Evolutionary conservation across 176 grass and related monocot genomes (phyloP), one percentile per base, ranked within the genome.

Genomic region (Paspalum vaginatum): DNA sequence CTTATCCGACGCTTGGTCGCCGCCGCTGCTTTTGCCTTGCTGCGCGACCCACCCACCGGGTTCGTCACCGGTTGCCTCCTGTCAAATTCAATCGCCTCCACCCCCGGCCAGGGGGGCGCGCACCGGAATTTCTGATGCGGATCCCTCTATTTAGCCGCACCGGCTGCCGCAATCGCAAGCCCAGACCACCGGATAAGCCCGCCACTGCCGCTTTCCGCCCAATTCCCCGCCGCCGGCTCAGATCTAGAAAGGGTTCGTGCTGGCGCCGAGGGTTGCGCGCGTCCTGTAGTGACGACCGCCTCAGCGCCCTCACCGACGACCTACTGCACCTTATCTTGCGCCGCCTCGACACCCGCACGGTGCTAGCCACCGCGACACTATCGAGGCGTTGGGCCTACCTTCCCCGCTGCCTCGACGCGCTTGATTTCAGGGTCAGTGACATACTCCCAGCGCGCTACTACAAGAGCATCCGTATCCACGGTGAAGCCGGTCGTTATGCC

Each of bases 371-470:
- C 6, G 48, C 60, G 15, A 39, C 42, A 13, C 54, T 85, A n/a
- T 85, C 83, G 9, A 78, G 50, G 73, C 54, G 74, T 7, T 78
- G 83, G 83, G 32, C 32, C 10, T 0, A 2, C 44, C 64, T 78
- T 9, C 65, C 20, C 3, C 43, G 18, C 2, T 20, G 16, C 8
- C 9, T 84, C 16, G 25, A 65, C 9, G 2, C 18, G 61, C 50
- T 83, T 12, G 3, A 60, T 18, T 67, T 84, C 62, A 41, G n/a
- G 40, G 82, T 77, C 26, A 77, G 4, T 6, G 72, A 76, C 18
- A 59, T 41, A 2, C 41, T 84, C 25, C 72, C 62, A 3, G 16
- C 51, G 24, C 72, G 72, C 40, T 84, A 68, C 81, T 10, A 7
- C 52, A 18, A 14, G 11, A 48, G 25, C 61, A 15, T 59, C 51